Conservation (phyloP, 495 filamentous ascomycete species). For the Podospora appendiculata region DNA sequence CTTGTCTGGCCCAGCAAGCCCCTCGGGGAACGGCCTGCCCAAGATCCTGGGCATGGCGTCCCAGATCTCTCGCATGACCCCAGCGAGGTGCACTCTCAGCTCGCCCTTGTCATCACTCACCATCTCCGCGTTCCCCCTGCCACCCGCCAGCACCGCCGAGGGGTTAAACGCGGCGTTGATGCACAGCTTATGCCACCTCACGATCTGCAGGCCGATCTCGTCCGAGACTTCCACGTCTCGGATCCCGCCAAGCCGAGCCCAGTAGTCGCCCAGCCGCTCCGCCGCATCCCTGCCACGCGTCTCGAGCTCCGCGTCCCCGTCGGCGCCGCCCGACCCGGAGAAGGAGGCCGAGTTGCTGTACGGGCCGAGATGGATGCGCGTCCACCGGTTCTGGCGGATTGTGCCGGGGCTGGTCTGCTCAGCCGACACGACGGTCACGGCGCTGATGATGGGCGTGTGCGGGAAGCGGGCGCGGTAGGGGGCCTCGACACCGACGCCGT, state of each 20-base stretch:
- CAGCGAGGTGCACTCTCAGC: slow-evolving; percentile 37
- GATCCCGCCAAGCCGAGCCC: slow-evolving; percentile 38
- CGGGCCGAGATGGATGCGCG: slow-evolving; percentile 49
- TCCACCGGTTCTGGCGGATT: slow-evolving; percentile 55
- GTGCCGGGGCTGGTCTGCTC: slow-evolving; percentile 42
- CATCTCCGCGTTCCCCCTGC: slow-evolving; percentile 48
- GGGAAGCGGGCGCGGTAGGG: slow-evolving; percentile 53
- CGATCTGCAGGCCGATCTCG: slow-evolving; percentile 46
- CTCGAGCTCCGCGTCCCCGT: slow-evolving; percentile 20
- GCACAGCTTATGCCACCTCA: slow-evolving; percentile 58
- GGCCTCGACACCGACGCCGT: slow-evolving; percentile 62
- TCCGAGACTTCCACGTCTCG: slow-evolving; percentile 41
- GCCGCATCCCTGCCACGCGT: slow-evolving; percentile 15
- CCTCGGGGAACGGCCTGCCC: slow-evolving; percentile 31
- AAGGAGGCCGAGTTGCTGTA: slow-evolving; percentile 31
- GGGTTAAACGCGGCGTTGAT: slow-evolving; percentile 62
- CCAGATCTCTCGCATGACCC: slow-evolving; percentile 52
- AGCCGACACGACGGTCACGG: slow-evolving; percentile 50
- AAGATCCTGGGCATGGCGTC: slow-evolving; percentile 45
- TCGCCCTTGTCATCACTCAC: slow-evolving; percentile 35
- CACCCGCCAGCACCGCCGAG: slow-evolving; percentile 49
- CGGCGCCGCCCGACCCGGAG: slow-evolving; percentile 18
- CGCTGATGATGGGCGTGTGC: slow-evolving; percentile 46
- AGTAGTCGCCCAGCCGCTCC: slow-evolving; percentile 25
- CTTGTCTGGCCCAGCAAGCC: slow-evolving; percentile 44